A percentile compares a stretch with the other conserved stretches of the same genome.
Evolutionary conservation across 148 eudicot species (phyloP).

Genomic region (Silene conica): DNA sequence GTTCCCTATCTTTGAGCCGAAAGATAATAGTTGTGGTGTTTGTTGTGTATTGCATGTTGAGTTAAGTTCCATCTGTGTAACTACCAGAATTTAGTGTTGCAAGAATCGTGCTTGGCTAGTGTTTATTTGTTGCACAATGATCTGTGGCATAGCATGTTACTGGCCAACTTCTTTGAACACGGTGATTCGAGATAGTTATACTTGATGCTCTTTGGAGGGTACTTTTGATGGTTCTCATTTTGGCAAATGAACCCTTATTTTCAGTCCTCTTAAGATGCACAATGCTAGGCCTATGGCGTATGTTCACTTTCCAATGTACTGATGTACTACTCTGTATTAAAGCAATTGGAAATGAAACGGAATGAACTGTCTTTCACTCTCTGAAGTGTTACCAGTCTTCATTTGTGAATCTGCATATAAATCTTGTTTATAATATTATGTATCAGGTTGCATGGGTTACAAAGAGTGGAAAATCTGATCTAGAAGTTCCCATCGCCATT

Average conservation of each 20-base stretch:
- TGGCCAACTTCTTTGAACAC: too few relatives aligned
- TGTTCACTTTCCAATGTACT: not conserved
- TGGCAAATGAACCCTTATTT: not conserved
- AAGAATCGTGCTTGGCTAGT: not conserved
- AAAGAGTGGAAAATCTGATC: constrained; percentile 78
- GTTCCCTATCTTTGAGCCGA: too few relatives aligned
- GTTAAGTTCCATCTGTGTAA: not conserved
- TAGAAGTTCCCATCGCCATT: constrained; percentile 92
- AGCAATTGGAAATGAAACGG: not conserved
- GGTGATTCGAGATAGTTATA: not conserved
- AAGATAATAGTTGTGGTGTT: not conserved
- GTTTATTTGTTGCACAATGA: not conserved
- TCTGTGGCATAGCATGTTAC: too few relatives aligned
- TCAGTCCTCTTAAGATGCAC: not conserved
- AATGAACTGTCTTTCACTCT: too few relatives aligned
- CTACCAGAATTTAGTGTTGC: not conserved
- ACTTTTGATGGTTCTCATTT: not conserved
- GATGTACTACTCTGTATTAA: not conserved
- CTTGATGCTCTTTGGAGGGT: not conserved
- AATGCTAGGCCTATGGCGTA: not conserved
- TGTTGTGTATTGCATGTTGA: not conserved
- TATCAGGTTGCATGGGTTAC: constrained; percentile 99
- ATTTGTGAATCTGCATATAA: too few relatives aligned
- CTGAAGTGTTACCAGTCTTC: not conserved
- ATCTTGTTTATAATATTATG: not conserved